Evolutionary conservation across 2,329 filamentous ascomycete genomes (phyloP), one percentile per base, ranked within the genome.

Genomic region (Phialocephala sp.): DNA sequence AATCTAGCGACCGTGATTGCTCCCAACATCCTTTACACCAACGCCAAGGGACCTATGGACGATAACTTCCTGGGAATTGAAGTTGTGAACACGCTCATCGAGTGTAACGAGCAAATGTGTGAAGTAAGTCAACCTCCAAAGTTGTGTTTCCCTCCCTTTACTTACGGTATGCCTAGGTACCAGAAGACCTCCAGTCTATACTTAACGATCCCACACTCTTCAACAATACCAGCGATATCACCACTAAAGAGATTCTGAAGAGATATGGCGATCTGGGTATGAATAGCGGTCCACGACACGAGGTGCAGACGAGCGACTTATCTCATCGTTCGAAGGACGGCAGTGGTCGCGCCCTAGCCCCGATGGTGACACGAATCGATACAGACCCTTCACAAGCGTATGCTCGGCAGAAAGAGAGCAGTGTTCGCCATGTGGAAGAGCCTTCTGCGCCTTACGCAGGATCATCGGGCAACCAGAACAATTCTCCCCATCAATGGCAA

Each of bases 1-100:
- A 99, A 99, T 75, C 85, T 99, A 69, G 93, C 95, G 3, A 98
- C 96, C 2, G 95, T 99, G 69, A 97, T 99, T 78, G 94, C 94
- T 5, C 95, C 95, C 0, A 99, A 99, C 74, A 93, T 99, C 68
- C 84, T 97, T 14, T 94, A 91, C 72, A 91, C 90, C 70, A 83
- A 83, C 71, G 80, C 85, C 50, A 91, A 89, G 76, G 85, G 84
- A 58, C 83, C 85, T 8, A 87, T 93, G 69, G 94, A 96, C 74
- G 93, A 97, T 72, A 95, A 93, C 68, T 97, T 98, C 81, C 86
- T 91, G 74, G 93, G 94, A 36, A 97, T 99, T 67, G 92, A 95
- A 74, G 94, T 95, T 18, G 93, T 99, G 32, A 91, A 97, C 77
- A 89, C 91, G 67, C 84, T 99, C 71, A 97, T 99, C 73, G 89